phyloP scores from a whole-genome alignment of 2,329 filamentous ascomycete genomes.

The Aspergillus udagawae region DNA sequence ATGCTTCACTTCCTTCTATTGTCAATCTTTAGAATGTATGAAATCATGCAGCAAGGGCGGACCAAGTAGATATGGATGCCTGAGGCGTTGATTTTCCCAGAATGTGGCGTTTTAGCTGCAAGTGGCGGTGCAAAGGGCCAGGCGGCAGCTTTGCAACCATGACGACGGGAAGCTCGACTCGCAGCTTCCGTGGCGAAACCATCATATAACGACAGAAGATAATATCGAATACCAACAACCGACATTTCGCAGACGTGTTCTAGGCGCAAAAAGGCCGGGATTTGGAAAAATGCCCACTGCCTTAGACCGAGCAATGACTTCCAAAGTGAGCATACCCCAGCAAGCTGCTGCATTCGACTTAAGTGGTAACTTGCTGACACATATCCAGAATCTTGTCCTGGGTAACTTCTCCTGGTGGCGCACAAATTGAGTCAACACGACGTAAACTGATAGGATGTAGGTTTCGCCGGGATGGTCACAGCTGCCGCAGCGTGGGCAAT shows the following conservation, averaged over 20 bases:
- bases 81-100: slow-evolving; percentile 5
- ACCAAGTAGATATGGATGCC: background rate
- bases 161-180: background rate
- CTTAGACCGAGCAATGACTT: slow-evolving; percentile 65
- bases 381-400: slow-evolving; percentile 61
- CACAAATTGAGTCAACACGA: background rate
- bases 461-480: slow-evolving; percentile 76
- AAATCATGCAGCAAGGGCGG: no score
- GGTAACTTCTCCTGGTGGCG: slow-evolving; percentile 45
- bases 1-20: background rate
- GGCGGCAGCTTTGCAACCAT: slow-evolving; percentile 2
- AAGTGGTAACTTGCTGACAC: slow-evolving; percentile 6
- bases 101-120: background rate
- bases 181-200: background rate
- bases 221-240: slow-evolving; percentile 15
- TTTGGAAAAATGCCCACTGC: slow-evolving; percentile 60
- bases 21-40: no score
- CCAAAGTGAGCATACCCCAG: slow-evolving; percentile 51
- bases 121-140: slow-evolving; percentile 10
- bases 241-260: background rate
- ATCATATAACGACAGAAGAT: background rate
- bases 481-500: slow-evolving; percentile 80
- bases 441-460: slow-evolving; percentile 43
- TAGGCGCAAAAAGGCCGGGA: background rate
- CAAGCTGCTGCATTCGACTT: background rate